Percentiles rank a stretch among this genome's conserved stretches.
phyloP scores from a whole-genome alignment of 306 rosid species.

The Citrullus amarus region DNA sequence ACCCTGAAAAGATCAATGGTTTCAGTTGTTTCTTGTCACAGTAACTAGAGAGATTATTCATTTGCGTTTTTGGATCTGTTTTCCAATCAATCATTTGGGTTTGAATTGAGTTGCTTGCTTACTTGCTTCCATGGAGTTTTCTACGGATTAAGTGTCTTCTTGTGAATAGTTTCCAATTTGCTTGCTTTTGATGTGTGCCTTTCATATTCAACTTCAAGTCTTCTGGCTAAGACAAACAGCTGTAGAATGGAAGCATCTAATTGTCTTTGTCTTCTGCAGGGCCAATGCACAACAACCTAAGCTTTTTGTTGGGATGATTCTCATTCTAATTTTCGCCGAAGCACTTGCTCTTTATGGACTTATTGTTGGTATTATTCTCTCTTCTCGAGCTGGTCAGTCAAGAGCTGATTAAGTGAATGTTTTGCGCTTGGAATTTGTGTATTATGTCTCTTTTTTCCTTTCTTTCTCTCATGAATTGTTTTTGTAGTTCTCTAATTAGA shows the following conservation, averaged over 20 bases:
- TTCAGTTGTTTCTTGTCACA: background rate
- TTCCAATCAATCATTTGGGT: background rate
- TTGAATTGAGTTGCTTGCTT: background rate
- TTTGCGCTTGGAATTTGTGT: background rate
- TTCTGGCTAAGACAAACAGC: background rate
- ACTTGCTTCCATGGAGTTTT: background rate
- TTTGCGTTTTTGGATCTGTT: background rate
- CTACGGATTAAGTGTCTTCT: background rate
- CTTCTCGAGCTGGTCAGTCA: constrained; percentile 52
- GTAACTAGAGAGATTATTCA: background rate
- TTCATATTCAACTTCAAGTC: background rate
- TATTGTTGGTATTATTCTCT: constrained; percentile 51
- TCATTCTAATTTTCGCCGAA: constrained; percentile 48
- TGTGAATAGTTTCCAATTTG: background rate
- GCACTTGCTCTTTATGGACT: constrained; percentile 53
- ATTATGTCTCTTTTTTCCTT: background rate
- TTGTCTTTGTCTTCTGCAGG: constrained; percentile 15
- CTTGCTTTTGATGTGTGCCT: background rate
- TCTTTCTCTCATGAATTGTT: background rate
- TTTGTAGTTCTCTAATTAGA: constrained; percentile 2
- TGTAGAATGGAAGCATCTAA: background rate
- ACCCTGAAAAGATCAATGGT: background rate
- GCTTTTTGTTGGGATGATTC: constrained; percentile 59
- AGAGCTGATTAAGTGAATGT: constrained; percentile 33
- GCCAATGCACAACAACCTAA: constrained; percentile 56